phyloP scores from a whole-genome alignment of 139 green algal genomes.

The Astrephomene gubernaculifera region DNA sequence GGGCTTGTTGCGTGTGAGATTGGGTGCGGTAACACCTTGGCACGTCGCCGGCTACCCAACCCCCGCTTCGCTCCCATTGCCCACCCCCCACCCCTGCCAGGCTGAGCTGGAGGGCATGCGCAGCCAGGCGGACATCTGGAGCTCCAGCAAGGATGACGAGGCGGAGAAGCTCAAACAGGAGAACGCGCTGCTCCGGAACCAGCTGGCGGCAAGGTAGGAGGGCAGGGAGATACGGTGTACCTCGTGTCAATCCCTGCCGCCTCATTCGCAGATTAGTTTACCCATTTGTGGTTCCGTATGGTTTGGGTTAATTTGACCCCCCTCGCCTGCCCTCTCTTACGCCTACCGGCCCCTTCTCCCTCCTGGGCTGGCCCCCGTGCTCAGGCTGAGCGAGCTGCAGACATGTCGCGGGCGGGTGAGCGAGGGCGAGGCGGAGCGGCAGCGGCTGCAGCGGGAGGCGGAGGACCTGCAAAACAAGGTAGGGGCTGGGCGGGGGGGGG shows the following conservation, averaged over 20 bases:
- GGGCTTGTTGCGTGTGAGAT: no score
- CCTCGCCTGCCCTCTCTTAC: background rate
- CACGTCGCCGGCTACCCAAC: no score
- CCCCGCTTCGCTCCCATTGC: background rate
- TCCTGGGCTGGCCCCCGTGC: background rate
- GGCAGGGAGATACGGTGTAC: no score
- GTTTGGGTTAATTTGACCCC: no score
- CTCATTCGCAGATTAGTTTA: no score
- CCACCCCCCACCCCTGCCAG: background rate
- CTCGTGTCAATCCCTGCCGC: no score
- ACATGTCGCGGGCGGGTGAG: conserved; percentile 31
- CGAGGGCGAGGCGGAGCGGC: conserved; percentile 48
- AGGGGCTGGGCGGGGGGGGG: background rate
- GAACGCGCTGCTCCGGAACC: conserved; percentile 51
- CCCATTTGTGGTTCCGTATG: no score
- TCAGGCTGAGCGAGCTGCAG: conserved; percentile 58
- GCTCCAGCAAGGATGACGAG: conserved; percentile 41
- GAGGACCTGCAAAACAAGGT: conserved; percentile 46
- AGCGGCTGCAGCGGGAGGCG: conserved; percentile 42
- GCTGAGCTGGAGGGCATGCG: conserved; percentile 46
- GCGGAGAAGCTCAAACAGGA: conserved; percentile 62
- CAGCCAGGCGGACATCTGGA: conserved; percentile 60
- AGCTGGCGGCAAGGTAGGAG: conserved; percentile 49
- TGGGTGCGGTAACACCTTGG: no score
- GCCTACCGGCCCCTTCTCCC: background rate